Evolutionary conservation across 805 yeast genomes (phyloP).

Genomic region (Blastobotrys americana): DNA sequence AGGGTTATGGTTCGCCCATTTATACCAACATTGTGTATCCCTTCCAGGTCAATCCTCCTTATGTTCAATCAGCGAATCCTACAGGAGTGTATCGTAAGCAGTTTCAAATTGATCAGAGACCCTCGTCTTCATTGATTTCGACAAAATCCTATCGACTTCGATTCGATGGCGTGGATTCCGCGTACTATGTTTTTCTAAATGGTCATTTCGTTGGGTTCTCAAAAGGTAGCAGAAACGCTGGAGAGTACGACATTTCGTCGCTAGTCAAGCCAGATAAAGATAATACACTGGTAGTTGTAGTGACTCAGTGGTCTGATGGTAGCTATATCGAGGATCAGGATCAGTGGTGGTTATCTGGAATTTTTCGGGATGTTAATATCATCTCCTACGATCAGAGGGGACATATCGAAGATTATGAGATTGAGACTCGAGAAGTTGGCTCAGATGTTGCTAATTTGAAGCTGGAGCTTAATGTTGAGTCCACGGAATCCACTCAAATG

Average conservation of each 20-base stretch:
- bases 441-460: constrained; percentile 9
- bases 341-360: constrained; percentile 35
- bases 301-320: constrained; percentile 30
- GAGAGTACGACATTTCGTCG: constrained; percentile 29
- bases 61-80: constrained; percentile 29
- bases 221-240: constrained; percentile 31
- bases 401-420: constrained; percentile 26
- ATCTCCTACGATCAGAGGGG: constrained; percentile 24
- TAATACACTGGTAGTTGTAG: constrained; percentile 22
- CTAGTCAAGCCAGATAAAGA: constrained; percentile 6
- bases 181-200: constrained; percentile 30
- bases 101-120: too few species aligned
- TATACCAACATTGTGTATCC: constrained; percentile 32
- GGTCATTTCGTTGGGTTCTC: constrained; percentile 28
- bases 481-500: not conserved
- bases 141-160: constrained; percentile 23
- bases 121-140: too few species aligned
- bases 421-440: constrained; percentile 21
- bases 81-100: constrained; percentile 29
- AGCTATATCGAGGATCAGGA: constrained; percentile 33
- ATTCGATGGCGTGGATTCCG: constrained; percentile 34
- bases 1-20: constrained; percentile 31
- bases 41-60: constrained; percentile 31
- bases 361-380: constrained; percentile 32
- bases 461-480: not conserved